Base-by-base conservation (phyloP, 2,329 filamentous ascomycete species). In the Pseudogymnoascus sp. region DNA sequence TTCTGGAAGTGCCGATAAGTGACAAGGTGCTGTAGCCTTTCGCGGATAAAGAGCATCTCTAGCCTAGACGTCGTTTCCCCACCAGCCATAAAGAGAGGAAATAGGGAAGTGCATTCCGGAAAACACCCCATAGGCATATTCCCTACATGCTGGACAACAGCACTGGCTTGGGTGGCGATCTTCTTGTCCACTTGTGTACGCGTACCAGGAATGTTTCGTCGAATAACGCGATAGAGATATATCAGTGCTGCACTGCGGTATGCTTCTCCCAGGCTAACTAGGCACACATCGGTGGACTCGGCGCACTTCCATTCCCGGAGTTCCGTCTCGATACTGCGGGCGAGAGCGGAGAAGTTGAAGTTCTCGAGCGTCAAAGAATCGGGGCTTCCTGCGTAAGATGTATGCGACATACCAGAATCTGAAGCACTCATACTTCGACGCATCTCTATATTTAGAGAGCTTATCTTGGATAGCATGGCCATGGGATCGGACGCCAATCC, bases 381-480 rank as follows among this genome's bases (percentile, higher is more conserved):
- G n/a, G 36, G 36, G 36, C 36, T 39, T 39, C 13, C 8, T 39
- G 36, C 13, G 36, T 39, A 13, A n/a, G 36, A n/a, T n/a, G 36
- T 15, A 15, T 39, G 13, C 36, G n/a, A 39, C 2, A 12, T 36
- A n/a, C 42, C 42, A 29, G 44, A 27, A 15, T 15, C 5, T 55
- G 44, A 39, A 39, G n/a, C 36, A 39, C 36, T 39, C 36, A 8
- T 8, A n/a, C 36, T 39, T 39, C 36, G 5, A 21, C 33, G 15
- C 15, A 21, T 17, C 17, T 59, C 55, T 36, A 12, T 17, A 31
- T 33, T 35, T 7, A 74, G 76, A 58, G 76, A 78, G 39, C 77
- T 78, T 55, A 60, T 60, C 36, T 60, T 25, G 39, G 76, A 78
- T 59, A 62, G 35, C 42, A 61, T 31, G 69, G 75, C 17, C 39